Base-by-base conservation (phyloP, 208 protist species). In the Porcisia deanei region DNA sequence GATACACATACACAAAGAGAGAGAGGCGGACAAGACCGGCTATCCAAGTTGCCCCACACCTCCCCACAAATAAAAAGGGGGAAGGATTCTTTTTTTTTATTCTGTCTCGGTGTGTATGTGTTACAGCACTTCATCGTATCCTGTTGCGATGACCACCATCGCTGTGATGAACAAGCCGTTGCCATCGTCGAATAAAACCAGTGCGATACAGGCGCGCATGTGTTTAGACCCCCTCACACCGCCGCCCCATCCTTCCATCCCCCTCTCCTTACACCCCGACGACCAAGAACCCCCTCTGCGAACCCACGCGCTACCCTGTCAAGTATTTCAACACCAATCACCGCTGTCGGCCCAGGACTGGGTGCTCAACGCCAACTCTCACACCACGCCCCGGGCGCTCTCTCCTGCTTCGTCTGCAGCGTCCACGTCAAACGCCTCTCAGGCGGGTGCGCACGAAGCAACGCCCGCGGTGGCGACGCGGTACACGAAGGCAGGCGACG, bases 91-190 rank as follows among this genome's bases (percentile, higher is more conserved):
- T 66, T 14, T 22, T 25, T 45, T 12, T 2, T 12, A 18, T 20
- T 2, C 25, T 60, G 12, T 22, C 61, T 8, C 22, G 37, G 18
- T 18, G 37, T 67, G 22, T 25, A 1, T 47, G 2, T 14, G 7
- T 10, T 10, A 12, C 14, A 34, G 3, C 20, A 7, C 59, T 0
- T 20, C 59, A 20, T 10, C 59, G 18, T 20, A 9, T 20, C n/a
- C 20, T 25, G 30, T 45, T 7, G 67, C 34, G n/a, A 72, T 72
- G 67, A 20, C 52, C 47, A 25, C 67, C 1, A 57, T 59, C 1
- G 67, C 67, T 1, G 43, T 72, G 67, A 59, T 72, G 67, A 12
- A 39, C 47, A 16, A 30, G 5, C 16, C 67, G 45, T 57, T 55
- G 20, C 34, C 39, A 9, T 25, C 4, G 25, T 43, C 37, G 25